Base-by-base conservation (phyloP, 495 filamentous ascomycete genomes). In the Astrocystis sublimbata region DNA sequence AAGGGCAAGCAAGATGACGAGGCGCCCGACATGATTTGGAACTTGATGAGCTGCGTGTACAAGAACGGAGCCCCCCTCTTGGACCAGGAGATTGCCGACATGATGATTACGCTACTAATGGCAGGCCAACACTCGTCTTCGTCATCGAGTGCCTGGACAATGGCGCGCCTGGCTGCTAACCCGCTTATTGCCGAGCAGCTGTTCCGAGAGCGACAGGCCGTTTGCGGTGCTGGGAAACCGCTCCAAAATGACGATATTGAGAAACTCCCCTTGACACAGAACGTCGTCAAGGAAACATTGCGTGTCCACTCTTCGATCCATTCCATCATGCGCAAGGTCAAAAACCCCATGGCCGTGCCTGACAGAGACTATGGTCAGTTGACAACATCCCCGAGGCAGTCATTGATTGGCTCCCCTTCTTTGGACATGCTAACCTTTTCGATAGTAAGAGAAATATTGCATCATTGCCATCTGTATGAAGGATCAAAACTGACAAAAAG, bases 31-130 rank as follows among this genome's bases (percentile, higher is more conserved):
- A 90, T 90, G 83, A 85, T 90, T 61, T 85, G 79, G 78, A 87
- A 89, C 62, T 73, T 90, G 43, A 90, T 90, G 86, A 66, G 74
- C 50, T 82, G 81, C 60, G 72, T 71, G 1, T 90, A 90, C 75
- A 88, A 88, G 63, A 76, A 88, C 61, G 88, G 88, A 42, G 79
- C 70, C 10, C 77, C 76, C 0, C 72, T 89, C 2, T 80, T 86
- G 6, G 87, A 90, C 66, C 74, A 81, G 35, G 87, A 90, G 59
- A 83, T 90, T 47, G 87, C 88, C 6, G 87, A 89, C 63, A 87
- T 90, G 79, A 90, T 90, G 88, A 90, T 90, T 67, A 85, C 87
- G 0, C 77, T 90, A 15, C 73, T 90, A 3, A 88, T 90, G 86
- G 88, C 85, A 15, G 88, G 88, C 19, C 88, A 90, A 63, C 88